Base-by-base conservation (phyloP, 495 filamentous ascomycete species). In the Penicillium odoratum region DNA sequence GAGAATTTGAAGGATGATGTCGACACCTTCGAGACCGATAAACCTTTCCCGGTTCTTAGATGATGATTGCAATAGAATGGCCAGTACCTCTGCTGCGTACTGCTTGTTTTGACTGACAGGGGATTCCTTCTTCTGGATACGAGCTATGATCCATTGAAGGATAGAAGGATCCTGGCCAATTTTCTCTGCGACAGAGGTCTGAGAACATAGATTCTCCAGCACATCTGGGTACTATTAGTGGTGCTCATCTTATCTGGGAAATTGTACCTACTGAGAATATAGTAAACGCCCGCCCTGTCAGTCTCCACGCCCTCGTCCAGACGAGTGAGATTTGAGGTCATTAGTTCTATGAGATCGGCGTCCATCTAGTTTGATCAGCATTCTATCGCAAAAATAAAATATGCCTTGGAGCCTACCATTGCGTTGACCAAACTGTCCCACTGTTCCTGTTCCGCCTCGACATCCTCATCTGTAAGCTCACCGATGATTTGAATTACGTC, bases 391-490 rank as follows among this genome's bases (percentile, higher is more conserved):
- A 15, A 10, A 13, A 2, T 16, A 5, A 34, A 40, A 21, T 9
- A 11, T 28, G 15, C 8, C 7, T 30, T 36, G 10, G 7, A 7
- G 59, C 71, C 21, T 72, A 93, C 77, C 78, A 96, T 83, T 8
- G 90, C 86, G 63, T 91, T 85, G 3, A 94, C 92, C 18, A 99
- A 73, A 3, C 66, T 77, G 63, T 87, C 83, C 91, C 93, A 98
- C 69, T 99, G 87, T 49, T 83, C 84, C 58, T 90, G 86, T 55
- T 89, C 85, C 6, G 92, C 92, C 43, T 88, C 81, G 3, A 97
- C 91, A 69, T 97, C 94, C 66, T 98, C 93, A 67, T 97, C 94
- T 16, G 91, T 96, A 60, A 99, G 74, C 78, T 99, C 94, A 57
- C 84, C 84, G 52, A 99, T 86, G 42, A 97, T 92, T 69, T 98